Base-by-base conservation (phyloP, 1,284 basidiomycete species). In the Stereum hirsutum region DNA sequence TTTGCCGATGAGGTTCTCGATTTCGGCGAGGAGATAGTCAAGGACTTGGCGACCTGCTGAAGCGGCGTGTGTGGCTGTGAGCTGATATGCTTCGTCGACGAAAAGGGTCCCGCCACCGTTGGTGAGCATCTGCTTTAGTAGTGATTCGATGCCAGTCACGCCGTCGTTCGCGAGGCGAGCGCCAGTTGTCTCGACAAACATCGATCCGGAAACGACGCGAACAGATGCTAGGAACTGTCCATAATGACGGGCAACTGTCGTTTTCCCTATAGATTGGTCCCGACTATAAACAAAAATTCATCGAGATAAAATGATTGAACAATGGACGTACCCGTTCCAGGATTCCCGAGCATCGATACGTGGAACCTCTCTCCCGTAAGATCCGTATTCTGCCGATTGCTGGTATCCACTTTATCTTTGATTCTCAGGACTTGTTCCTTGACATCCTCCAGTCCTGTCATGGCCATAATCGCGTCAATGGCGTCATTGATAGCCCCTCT, bases 1-100 rank as follows among this genome's bases (percentile, higher is more conserved):
- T 12, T 62, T 74, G 5, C 78, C 81, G 4, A 76, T 64, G 21
- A 69, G 66, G 56, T 83, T 82, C 51, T 83, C 80, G 76, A 83
- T 82, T 54, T 82, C 80, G 0, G 78, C 76, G 1, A 83, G 66
- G 1, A 84, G 65, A 51, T 74, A 82, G 49, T 83, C 79, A 15
- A 83, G 61, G 5, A 82, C 78, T 47, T 72, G 69, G 23, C 57
- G 52, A 2, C 81, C 81, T 32, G 63, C 60, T n/a, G n/a, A n/a
- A 14, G 55, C 56, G 39, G 68, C 72, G 46, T 72, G 58, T 26
- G 63, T 57, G 30, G 59, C 63, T 0, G 72, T 70, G 3, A 84
- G 65, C 44, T 82, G 80, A 49, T 84, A 81, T 0, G 80, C 78
- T 51, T 83, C 81, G 49, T 83, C 80, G 39, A 82, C 60, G 55